phyloP scores from a whole-genome alignment of 371 early-diverging fungal genomes.

The Astathelohania contejeani region DNA sequence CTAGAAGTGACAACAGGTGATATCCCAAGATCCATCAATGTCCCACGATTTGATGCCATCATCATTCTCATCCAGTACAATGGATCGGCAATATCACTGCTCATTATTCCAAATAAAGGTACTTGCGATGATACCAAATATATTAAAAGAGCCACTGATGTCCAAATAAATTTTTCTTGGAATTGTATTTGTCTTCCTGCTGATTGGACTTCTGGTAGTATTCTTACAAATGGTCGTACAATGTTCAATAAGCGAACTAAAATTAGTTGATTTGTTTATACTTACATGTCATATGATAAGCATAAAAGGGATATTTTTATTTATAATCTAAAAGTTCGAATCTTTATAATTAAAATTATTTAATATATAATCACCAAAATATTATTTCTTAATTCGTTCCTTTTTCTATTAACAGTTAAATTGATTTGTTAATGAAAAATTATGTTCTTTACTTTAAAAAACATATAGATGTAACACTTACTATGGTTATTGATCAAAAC shows the following conservation, averaged over 20 bases:
- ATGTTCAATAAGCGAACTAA: slow-evolving; percentile 78
- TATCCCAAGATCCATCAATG: slow-evolving; percentile 97
- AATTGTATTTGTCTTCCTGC: slow-evolving; percentile 91
- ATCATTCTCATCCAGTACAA: slow-evolving; percentile 97
- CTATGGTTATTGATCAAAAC: no score
- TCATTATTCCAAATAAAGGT: slow-evolving; percentile 96
- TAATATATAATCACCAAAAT: no score
- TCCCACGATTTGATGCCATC: slow-evolving; percentile 94
- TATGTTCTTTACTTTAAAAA: no score
- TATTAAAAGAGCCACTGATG: slow-evolving; percentile 82
- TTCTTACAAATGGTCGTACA: slow-evolving; percentile 87
- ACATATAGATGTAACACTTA: no score
- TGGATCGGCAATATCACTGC: slow-evolving; percentile 64
- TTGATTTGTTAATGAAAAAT: no score
- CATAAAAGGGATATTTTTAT: slow-evolving; percentile 16
- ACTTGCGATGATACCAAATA: slow-evolving; percentile 97
- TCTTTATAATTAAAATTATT: no score
- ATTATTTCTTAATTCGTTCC: no score
- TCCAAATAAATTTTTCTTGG: slow-evolving; percentile 93
- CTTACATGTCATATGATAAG: slow-evolving; percentile 27
- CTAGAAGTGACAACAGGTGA: slow-evolving; percentile 96
- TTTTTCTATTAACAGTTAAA: no score
- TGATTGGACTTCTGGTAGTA: slow-evolving; percentile 83
- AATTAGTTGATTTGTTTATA: slow-evolving; percentile 14
- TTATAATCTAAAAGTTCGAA: no score